Base-by-base conservation (phyloP, 2,329 filamentous ascomycete genomes). In the Allantophomopsis lycopodina region DNA sequence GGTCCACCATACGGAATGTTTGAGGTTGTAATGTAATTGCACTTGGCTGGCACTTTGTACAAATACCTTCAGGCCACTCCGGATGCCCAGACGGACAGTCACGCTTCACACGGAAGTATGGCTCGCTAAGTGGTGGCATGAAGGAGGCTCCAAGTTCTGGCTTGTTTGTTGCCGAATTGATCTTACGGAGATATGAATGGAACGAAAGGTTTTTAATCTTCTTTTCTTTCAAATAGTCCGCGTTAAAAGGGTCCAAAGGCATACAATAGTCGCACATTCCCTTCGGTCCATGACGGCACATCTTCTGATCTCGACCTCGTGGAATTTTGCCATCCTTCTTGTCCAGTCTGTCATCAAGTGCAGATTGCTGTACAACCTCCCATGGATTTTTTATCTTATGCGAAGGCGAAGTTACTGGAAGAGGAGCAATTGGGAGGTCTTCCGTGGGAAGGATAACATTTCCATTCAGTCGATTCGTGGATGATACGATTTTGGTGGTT, bases 241-340 rank as follows among this genome's bases (percentile, higher is more conserved):
- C 60, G 54, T 93, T 80, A 60, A 94, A 98, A 1, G 91, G 91
- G 55, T 98, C 91, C 38, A 96, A 64, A 0, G 93, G 93, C 76
- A 94, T 94, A 64, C 91, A 98, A 62, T 95, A 93, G 62, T 98
- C 91, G 61, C 91, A 98, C 91, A 98, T 98, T 58, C 91, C 91
- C 62, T 94, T 96, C 38, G 83, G 79, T 1, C 89, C 89, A 58
- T 98, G 91, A 45, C 85, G 80, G 64, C 91, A 98, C 87, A 98
- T 91, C 56, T 83, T 84, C 42, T 63, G 58, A 57, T 94, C 85
- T 42, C 71, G 71, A 45, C 73, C 73, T 45, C 88, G 71, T 15
- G 76, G 65, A 38, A 95, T 94, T 64, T 94, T 98, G 48, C 91
- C 91, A 67, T 91, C 81, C 48, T 79, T 72, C 61, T 76, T 85